phyloP scores from a whole-genome alignment of 2,329 filamentous ascomycete genomes.

The Clonostachys rhizophaga region DNA sequence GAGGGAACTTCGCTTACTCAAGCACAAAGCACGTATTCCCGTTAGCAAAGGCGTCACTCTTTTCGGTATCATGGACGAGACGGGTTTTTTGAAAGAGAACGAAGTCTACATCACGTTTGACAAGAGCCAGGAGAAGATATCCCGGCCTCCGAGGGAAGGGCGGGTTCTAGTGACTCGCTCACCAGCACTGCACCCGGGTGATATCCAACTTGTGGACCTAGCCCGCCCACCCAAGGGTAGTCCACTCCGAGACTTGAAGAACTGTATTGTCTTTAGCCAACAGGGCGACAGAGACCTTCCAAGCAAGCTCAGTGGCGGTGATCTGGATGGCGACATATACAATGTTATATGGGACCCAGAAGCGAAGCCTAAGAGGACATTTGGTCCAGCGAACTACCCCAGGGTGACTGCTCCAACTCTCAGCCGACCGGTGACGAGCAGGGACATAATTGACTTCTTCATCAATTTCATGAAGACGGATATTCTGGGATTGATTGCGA shows the following conservation, averaged over 20 bases:
- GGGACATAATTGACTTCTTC: constrained; percentile 78
- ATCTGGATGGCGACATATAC: constrained; percentile 80
- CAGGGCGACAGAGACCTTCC: constrained; percentile 69
- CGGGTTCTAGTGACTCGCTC: constrained; percentile 67
- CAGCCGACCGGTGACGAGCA: constrained; percentile 47
- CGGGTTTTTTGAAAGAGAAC: constrained; percentile 58
- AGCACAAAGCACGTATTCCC: constrained; percentile 73
- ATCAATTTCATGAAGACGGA: constrained; percentile 71
- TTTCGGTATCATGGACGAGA: constrained; percentile 83
- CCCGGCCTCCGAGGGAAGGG: constrained; percentile 20
- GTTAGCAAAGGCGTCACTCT: constrained; percentile 68
- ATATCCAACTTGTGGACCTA: constrained; percentile 64
- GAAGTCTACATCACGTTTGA: constrained; percentile 65
- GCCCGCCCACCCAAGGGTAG: constrained; percentile 55
- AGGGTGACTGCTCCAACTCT: constrained; percentile 52
- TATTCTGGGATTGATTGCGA: constrained; percentile 61
- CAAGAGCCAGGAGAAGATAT: constrained; percentile 12
- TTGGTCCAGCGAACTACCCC: constrained; percentile 66
- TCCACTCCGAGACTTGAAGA: constrained; percentile 57
- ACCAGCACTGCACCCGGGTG: constrained; percentile 77
- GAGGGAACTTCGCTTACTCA: constrained; percentile 67
- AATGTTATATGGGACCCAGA: constrained; percentile 69
- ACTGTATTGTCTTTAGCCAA: constrained; percentile 76
- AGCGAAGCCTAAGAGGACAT: constrained; percentile 35
- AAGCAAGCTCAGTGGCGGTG: constrained; percentile 74